phyloP scores from a whole-genome alignment of 169 alveolate species.

The Eimeria tenella region DNA sequence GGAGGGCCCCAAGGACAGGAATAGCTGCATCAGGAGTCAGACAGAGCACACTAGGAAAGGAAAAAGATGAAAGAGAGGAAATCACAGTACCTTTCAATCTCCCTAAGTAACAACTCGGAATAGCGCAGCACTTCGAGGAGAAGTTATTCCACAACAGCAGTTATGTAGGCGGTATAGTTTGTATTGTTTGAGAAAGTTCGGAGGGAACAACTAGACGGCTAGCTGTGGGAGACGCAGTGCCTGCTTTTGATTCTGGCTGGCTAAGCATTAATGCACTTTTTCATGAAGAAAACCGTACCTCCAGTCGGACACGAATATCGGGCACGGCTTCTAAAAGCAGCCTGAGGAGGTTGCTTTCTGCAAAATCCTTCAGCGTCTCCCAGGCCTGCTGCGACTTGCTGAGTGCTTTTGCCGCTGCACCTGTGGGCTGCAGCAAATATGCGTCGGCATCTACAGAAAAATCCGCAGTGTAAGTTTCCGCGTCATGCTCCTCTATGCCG shows the following conservation, averaged over 20 bases:
- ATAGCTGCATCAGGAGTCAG: conserved; percentile 42
- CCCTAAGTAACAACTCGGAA: no score
- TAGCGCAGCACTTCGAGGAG: no score
- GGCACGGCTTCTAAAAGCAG: conserved; percentile 55
- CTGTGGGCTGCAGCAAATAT: conserved; percentile 50
- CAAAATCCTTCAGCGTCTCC: conserved; percentile 38
- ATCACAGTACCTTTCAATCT: no score
- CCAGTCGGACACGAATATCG: conserved; percentile 23
- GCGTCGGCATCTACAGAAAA: conserved; percentile 60
- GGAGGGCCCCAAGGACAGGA: conserved; percentile 64
- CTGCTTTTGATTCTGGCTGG: no score
- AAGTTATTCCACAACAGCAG: no score
- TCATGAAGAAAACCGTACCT: background rate
- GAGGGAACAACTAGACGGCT: no score
- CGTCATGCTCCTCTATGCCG: conserved; percentile 39
- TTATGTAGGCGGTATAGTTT: no score
- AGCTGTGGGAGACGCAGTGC: no score
- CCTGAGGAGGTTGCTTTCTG: conserved; percentile 33
- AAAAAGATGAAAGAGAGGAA: background rate
- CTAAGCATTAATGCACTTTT: no score
- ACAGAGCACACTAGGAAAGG: background rate
- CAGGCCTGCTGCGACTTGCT: conserved; percentile 39
- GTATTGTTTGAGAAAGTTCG: no score
- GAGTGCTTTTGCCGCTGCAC: conserved; percentile 63
- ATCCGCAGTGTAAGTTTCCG: conserved; percentile 5